Evolutionary conservation across 1,284 basidiomycete species (phyloP).

Genomic region (Ustilago curta): DNA sequence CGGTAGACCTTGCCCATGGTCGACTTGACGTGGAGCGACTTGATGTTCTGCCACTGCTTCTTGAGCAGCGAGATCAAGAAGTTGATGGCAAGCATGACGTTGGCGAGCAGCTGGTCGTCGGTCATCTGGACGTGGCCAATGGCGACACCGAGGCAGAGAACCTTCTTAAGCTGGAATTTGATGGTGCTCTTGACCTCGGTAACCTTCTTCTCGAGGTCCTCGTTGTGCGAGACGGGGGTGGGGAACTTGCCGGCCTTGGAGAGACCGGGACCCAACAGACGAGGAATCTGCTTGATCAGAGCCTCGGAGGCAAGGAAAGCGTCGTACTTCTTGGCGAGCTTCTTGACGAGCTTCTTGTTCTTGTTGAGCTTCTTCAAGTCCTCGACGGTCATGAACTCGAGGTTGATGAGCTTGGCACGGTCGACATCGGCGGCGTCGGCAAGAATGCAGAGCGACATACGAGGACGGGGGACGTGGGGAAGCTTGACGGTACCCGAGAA

Average conservation of each 20-base stretch:
- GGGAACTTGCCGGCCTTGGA: constrained; percentile 99
- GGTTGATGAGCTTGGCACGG: constrained; percentile 95
- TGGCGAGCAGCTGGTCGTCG: constrained; percentile 95
- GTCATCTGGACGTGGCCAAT: constrained; percentile 97
- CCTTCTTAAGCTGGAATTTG: constrained; percentile 83
- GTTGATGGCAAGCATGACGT: constrained; percentile 99
- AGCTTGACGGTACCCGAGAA: constrained; percentile 75
- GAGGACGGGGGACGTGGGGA: constrained; percentile 94
- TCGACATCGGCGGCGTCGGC: constrained; percentile 99
- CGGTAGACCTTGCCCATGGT: constrained; percentile 99
- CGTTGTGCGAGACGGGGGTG: constrained; percentile 86
- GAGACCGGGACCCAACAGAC: constrained; percentile 98
- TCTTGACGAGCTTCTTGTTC: constrained; percentile 99
- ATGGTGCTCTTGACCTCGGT: constrained; percentile 97
- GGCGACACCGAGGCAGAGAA: constrained; percentile 98
- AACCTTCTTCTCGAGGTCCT: constrained; percentile 92
- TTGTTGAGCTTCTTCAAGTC: constrained; percentile 99
- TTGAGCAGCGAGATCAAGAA: constrained; percentile 99
- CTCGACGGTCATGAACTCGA: constrained; percentile 98
- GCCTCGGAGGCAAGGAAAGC: constrained; percentile 98
- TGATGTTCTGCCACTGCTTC: constrained; percentile 99
- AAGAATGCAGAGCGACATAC: constrained; percentile 99
- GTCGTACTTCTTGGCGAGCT: constrained; percentile 98
- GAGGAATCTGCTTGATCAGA: constrained; percentile 99
- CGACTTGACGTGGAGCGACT: constrained; percentile 97